Base-by-base conservation (phyloP, 495 filamentous ascomycete species). In the Penicillium chermesinum region DNA sequence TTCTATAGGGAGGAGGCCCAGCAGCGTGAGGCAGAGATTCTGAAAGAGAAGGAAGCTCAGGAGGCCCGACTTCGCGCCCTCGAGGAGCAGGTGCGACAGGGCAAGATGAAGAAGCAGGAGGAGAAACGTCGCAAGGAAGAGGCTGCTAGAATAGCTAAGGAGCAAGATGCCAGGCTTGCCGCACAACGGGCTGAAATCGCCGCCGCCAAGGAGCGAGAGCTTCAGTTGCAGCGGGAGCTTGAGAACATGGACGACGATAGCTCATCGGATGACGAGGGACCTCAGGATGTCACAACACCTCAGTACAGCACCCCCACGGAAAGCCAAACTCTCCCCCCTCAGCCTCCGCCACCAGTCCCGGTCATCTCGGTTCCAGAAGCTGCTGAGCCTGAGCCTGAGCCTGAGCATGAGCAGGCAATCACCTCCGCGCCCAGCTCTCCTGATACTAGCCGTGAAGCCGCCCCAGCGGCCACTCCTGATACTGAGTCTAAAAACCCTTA, bases 41-140 rank as follows among this genome's bases (percentile, higher is more conserved):
- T 74, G 20, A 80, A 72, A 50, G 89, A 96, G 65, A 85, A 85
- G 39, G 82, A 89, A 51, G 91, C 84, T 37, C 82, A 90, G 38
- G 83, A 86, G 57, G 88, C 86, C 36, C 85, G 89, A 37, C 79
- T 96, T 16, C 85, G 81, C 55, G 91, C 89, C 18, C 77, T 99
- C 20, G 89, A 99, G 60, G 88, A 97, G 61, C 89, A 94, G 63
- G 89, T 97, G 38, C 84, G 84, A 52, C 87, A 89, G 64, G 91
- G 91, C 45, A 96, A 96, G 69, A 70, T 97, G n/a, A 94, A 91
- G 77, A 96, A 93, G 63, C 85, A 91, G 56, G 94, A 97, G 64
- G 94, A 96, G 71, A 95, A 91, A 71, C 83, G 82, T 15, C 83
- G 82, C 55, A 91, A 87, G 71, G 89, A 96, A 64, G 91, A 90